These are phyloP conservation scores for Salix koriyanagi DNA, from an alignment of 345 rosid species.

Conservation along the genomic window DNA sequence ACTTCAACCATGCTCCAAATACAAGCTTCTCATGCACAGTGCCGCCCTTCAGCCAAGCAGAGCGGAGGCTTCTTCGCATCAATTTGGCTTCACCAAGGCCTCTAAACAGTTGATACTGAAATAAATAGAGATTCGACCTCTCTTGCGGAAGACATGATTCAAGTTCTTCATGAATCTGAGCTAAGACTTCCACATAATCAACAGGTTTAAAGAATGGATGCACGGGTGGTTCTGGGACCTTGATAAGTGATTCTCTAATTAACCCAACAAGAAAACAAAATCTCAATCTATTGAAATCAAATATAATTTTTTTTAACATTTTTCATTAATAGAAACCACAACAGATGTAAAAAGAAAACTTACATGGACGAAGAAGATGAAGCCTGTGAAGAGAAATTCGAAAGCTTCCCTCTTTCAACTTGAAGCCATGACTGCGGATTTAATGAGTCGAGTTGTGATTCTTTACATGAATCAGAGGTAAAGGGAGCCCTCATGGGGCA, in stretches of 20 bases:
- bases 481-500: constrained; percentile 88
- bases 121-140: constrained; percentile 64
- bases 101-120: constrained; percentile 80
- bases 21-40: constrained; percentile 84
- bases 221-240: constrained; percentile 79
- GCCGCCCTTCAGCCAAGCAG: constrained; percentile 84
- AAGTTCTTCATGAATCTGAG: constrained; percentile 93
- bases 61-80: constrained; percentile 79
- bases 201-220: constrained; percentile 77
- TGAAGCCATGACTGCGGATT: constrained; percentile 99
- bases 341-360: constrained; percentile 24
- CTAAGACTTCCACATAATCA: constrained; percentile 91
- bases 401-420: constrained; percentile 90
- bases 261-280: constrained; percentile 2
- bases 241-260: constrained; percentile 83
- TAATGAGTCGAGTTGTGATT: constrained; percentile 63
- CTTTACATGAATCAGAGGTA: constrained; percentile 84
- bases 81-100: constrained; percentile 90
- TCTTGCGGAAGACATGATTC: constrained; percentile 68
- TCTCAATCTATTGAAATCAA: constrained; percentile 10
- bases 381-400: constrained; percentile 45
- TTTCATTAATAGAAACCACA: not conserved
- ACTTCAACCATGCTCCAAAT: constrained; percentile 87
- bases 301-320: not conserved
- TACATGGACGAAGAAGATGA: constrained; percentile 61